phyloP scores from a whole-genome alignment of 371 early-diverging fungal species.

The Thermomucor indicae-seudaticae region DNA sequence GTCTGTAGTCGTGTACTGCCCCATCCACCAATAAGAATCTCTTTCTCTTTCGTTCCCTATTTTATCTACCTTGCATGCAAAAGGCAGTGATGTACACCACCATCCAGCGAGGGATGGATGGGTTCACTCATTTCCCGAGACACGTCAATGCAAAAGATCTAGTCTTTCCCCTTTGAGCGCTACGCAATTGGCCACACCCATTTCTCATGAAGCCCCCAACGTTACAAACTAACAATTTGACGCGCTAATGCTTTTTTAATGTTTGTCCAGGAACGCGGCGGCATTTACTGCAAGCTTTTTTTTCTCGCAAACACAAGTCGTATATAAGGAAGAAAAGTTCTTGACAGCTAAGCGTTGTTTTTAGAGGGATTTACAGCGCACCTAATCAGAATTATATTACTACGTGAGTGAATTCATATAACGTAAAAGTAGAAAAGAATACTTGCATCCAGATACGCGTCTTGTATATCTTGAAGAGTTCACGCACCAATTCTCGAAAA shows the following conservation, averaged over 20 bases:
- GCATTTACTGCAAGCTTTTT: too few species aligned
- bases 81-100: conserved; percentile 11
- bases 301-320: too few species aligned
- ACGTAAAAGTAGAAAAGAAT: neutral
- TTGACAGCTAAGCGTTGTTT: too few species aligned
- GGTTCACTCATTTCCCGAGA: conserved; percentile 13
- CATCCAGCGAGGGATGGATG: conserved; percentile 11
- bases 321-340: too few species aligned
- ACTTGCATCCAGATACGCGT: conserved; percentile 98
- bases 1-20: conserved; percentile 13
- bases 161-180: too few species aligned
- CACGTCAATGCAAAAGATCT: conserved; percentile 16
- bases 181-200: too few species aligned
- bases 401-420: neutral
- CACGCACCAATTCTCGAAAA: conserved; percentile 97
- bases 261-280: too few species aligned
- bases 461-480: conserved; percentile 98
- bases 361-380: conserved; percentile 11
- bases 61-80: conserved; percentile 7
- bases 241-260: too few species aligned
- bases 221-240: too few species aligned
- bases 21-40: neutral
- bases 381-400: neutral
- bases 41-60: neutral
- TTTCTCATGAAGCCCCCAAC: too few species aligned